phyloP scores from a whole-genome alignment of 1,139 yeast species.

The Pneumocystis sp. region DNA sequence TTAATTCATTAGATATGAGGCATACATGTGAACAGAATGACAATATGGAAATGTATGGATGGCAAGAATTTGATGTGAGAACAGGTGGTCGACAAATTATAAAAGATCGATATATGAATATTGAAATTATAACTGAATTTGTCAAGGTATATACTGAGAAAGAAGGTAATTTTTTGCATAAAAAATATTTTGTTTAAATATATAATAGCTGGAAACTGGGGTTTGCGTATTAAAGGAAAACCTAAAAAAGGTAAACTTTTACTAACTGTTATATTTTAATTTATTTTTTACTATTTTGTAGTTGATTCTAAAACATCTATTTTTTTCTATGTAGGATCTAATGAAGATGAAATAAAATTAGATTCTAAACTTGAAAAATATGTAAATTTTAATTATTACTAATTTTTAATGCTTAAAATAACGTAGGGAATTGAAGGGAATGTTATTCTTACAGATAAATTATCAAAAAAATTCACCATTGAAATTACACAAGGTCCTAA shows the following conservation, averaged over 20 bases:
- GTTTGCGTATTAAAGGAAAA: conserved; percentile 15
- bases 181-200: neutral
- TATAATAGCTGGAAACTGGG: conserved; percentile 14
- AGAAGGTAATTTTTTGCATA: conserved; percentile 26
- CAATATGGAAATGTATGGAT: conserved; percentile 59
- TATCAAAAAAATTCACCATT: conserved; percentile 18
- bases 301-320: conserved; percentile 33
- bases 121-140: conserved; percentile 55
- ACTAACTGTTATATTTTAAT: neutral
- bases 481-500: conserved; percentile 20
- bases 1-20: conserved; percentile 31
- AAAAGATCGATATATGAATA: conserved; percentile 47
- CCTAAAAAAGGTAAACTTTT: conserved; percentile 8
- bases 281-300: neutral
- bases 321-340: conserved; percentile 54
- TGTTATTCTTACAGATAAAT: neutral
- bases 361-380: neutral
- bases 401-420: neutral
- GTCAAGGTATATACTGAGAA: conserved; percentile 56
- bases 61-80: conserved; percentile 79
- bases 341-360: neutral
- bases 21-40: conserved; percentile 71
- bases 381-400: neutral
- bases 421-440: neutral
- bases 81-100: conserved; percentile 71